These are phyloP conservation scores for Lepidopterella palustris DNA, from an alignment of 495 filamentous ascomycete genomes.

Conservation along the genomic window DNA sequence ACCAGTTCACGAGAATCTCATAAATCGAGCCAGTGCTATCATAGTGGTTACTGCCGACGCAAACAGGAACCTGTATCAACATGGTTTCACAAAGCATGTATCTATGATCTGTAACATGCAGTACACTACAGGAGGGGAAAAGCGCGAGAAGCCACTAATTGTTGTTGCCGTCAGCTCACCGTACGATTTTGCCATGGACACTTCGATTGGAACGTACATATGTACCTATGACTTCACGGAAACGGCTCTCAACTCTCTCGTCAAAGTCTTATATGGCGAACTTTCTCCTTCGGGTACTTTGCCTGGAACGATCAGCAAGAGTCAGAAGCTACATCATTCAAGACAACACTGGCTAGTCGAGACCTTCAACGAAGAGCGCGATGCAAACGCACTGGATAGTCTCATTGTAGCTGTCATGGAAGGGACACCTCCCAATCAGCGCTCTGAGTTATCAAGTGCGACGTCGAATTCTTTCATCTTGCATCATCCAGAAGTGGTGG, in stretches of 20 bases:
- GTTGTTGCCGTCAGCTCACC: conserved; percentile 88
- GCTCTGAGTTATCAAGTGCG: conserved; percentile 57
- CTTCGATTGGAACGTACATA: conserved; percentile 76
- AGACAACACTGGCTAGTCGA: conserved; percentile 88
- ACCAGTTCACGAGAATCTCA: conserved; percentile 82
- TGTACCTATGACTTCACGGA: conserved; percentile 95
- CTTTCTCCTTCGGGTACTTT: conserved; percentile 63
- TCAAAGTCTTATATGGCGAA: conserved; percentile 74
- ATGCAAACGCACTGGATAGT: conserved; percentile 60
- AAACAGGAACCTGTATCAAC: conserved; percentile 82
- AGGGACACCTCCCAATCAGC: conserved; percentile 49
- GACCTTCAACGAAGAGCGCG: conserved; percentile 69
- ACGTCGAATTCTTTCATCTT: conserved; percentile 70
- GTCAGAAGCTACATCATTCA: conserved; percentile 71
- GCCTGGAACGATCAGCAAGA: conserved; percentile 76
- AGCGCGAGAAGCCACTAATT: conserved; percentile 59
- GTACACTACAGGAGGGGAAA: conserved; percentile 48
- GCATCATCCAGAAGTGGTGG: conserved; percentile 58
- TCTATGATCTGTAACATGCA: conserved; percentile 86
- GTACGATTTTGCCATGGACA: conserved; percentile 92
- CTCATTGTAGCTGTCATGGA: conserved; percentile 59
- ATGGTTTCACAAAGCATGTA: conserved; percentile 86
- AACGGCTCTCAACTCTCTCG: conserved; percentile 73
- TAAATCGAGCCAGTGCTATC: conserved; percentile 76
- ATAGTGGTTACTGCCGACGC: conserved; percentile 86